phyloP scores from a whole-genome alignment of 345 rosid genomes.

The Gossypium longicalyx region DNA sequence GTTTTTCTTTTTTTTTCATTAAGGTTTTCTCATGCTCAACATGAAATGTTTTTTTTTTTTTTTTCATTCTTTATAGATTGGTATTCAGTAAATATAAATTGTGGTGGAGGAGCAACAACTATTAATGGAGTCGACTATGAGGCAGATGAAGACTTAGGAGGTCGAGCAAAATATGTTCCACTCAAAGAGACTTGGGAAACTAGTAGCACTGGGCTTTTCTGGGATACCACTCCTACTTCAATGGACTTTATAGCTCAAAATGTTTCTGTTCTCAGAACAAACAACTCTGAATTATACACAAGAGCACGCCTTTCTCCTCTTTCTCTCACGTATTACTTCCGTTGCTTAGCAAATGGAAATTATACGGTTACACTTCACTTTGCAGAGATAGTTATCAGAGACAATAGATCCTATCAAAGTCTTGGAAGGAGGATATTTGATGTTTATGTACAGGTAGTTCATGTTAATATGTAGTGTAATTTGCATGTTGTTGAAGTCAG shows the following conservation, averaged over 20 bases:
- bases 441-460: neutral
- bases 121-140: neutral
- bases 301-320: neutral
- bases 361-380: neutral
- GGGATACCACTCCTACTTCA: neutral
- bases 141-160: neutral
- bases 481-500: neutral
- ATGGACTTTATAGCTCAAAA: neutral
- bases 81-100: neutral
- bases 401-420: neutral
- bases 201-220: neutral
- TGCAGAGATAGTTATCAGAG: neutral
- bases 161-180: neutral
- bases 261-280: neutral
- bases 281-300: neutral
- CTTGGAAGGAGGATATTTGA: neutral
- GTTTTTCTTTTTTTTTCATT: too few species aligned
- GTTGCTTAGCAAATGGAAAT: neutral
- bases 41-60: too few species aligned
- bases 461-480: neutral
- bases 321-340: neutral
- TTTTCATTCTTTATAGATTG: neutral
- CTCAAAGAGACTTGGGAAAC: neutral
- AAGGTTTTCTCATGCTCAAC: too few species aligned
- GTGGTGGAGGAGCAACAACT: neutral